phyloP scores from a whole-genome alignment of 805 yeast genomes.

The Spathaspora hagerdaliae region DNA sequence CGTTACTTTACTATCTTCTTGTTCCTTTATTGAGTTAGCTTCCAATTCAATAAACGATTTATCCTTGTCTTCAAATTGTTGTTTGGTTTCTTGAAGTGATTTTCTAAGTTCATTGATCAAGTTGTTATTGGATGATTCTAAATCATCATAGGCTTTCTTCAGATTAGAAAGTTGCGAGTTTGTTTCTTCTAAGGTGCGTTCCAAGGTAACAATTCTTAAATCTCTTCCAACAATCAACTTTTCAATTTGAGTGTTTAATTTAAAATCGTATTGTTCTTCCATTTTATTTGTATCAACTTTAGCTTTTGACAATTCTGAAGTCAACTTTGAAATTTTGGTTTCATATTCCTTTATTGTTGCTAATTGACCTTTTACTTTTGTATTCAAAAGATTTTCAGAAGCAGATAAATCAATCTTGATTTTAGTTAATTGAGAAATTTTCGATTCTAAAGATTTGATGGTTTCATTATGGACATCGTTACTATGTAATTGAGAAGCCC shows the following conservation, averaged over 20 bases:
- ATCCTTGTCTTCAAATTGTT: background rate
- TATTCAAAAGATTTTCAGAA: background rate
- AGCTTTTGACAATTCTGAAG: background rate
- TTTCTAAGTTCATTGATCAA: constrained; percentile 3
- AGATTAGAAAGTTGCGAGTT: background rate
- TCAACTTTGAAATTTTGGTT: background rate
- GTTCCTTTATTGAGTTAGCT: background rate
- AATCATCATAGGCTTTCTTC: constrained; percentile 1
- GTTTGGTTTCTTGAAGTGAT: background rate
- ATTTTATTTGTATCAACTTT: constrained; percentile 1
- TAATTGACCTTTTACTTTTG: background rate
- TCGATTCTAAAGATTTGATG: background rate
- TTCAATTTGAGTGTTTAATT: constrained; percentile 22
- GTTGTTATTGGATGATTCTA: background rate
- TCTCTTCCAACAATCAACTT: constrained; percentile 19
- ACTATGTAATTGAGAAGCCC: background rate
- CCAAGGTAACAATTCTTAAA: constrained; percentile 10
- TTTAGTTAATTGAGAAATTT: constrained; percentile 1
- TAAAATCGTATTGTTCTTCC: constrained; percentile 16
- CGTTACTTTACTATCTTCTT: background rate
- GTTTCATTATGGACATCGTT: background rate
- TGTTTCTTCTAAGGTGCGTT: background rate
- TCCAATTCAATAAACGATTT: background rate
- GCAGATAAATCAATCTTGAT: background rate
- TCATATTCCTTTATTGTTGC: background rate